These are phyloP conservation scores for Naganishia vaughanmartiniae DNA, from an alignment of 768 basidiomycete genomes.

Conservation along the genomic window DNA sequence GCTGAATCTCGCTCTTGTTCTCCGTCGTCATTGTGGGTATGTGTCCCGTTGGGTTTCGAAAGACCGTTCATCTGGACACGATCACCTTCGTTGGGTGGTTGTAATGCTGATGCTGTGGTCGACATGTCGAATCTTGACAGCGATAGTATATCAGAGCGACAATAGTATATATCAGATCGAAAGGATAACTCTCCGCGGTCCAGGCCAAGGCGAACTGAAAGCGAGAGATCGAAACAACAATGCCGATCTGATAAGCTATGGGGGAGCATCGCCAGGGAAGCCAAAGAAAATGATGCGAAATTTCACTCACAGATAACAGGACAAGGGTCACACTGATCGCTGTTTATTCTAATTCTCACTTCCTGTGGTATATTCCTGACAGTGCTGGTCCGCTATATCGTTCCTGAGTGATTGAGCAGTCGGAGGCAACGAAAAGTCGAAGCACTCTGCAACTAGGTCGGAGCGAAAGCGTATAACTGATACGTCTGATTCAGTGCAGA, in stretches of 20 bases:
- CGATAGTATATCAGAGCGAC: background rate
- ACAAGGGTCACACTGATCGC: background rate
- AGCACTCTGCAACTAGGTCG: no score
- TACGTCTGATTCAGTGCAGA: no score
- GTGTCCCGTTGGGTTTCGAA: background rate
- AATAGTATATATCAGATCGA: background rate
- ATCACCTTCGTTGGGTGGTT: conserved; percentile 19
- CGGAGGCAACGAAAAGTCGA: no score
- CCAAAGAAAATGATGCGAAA: background rate
- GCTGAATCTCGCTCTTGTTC: background rate
- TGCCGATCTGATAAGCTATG: no score
- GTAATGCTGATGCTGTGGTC: conserved; percentile 15
- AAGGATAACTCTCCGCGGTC: background rate
- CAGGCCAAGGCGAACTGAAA: background rate
- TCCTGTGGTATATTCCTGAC: background rate
- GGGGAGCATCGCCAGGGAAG: background rate
- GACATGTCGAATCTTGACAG: background rate
- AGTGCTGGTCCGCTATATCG: background rate
- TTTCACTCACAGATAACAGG: background rate
- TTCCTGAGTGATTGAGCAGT: no score
- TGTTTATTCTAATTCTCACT: background rate
- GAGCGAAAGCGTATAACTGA: no score
- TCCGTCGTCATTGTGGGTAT: background rate
- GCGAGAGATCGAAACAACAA: conserved; percentile 1
- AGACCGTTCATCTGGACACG: conserved; percentile 5